A percentile compares a stretch with the other conserved stretches of the same genome.
phyloP scores from a whole-genome alignment of 495 filamentous ascomycete species.

The Oidiodendron maius region DNA sequence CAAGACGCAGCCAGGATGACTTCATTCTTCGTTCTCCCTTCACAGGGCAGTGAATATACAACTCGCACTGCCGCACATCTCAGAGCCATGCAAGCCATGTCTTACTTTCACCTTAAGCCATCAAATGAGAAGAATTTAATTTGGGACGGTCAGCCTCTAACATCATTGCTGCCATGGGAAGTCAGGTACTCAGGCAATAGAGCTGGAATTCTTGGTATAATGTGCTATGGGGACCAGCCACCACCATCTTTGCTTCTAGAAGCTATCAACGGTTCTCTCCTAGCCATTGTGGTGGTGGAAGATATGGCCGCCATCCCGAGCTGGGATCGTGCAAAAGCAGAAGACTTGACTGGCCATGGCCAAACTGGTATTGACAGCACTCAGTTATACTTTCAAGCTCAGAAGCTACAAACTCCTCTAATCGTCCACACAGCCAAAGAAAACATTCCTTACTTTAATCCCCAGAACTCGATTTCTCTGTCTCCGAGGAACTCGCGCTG shows the following conservation, averaged over 20 bases:
- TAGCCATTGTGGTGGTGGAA: slow-evolving; percentile 22
- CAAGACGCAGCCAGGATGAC: slow-evolving; percentile 26
- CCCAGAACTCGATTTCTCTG: slow-evolving; percentile 16
- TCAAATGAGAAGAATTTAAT: neutral
- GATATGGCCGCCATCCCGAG: slow-evolving; percentile 22
- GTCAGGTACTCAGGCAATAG: slow-evolving; percentile 19
- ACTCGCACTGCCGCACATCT: slow-evolving; percentile 63
- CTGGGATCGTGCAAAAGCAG: slow-evolving; percentile 1
- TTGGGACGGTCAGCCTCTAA: slow-evolving; percentile 18
- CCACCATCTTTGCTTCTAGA: slow-evolving; percentile 16
- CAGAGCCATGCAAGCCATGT: slow-evolving; percentile 38
- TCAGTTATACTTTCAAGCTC: neutral
- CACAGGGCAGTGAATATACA: slow-evolving; percentile 55
- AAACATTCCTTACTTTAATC: slow-evolving; percentile 24
- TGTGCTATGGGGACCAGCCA: slow-evolving; percentile 24
- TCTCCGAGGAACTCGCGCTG: slow-evolving; percentile 23
- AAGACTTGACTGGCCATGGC: neutral
- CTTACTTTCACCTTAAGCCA: slow-evolving; percentile 21
- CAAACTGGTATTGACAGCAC: neutral
- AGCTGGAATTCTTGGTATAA: slow-evolving; percentile 20
- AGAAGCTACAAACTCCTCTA: slow-evolving; percentile 1
- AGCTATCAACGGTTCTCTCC: slow-evolving; percentile 21
- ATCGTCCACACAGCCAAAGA: slow-evolving; percentile 16
- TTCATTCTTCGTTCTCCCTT: slow-evolving; percentile 42
- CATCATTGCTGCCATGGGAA: slow-evolving; percentile 21